Evolutionary conservation across 805 yeast genomes (phyloP).

Genomic region (Suhomyces canberraensis): DNA sequence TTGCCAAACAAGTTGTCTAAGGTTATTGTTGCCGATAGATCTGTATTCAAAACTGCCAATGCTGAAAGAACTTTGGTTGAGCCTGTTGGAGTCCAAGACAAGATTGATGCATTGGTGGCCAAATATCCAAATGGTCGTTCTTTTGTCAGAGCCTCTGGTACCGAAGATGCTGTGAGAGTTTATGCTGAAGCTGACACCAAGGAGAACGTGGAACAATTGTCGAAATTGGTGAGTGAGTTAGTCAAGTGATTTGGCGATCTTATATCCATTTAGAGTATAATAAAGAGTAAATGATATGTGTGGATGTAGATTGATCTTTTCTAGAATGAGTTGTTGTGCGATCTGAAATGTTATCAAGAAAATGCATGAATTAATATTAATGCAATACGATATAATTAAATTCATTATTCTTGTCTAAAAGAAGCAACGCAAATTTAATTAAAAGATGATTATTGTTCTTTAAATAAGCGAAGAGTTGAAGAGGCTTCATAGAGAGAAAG

Average conservation of each 20-base stretch:
- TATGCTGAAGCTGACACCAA: conserved; percentile 78
- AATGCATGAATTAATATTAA: too few relatives aligned
- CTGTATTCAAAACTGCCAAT: conserved; percentile 75
- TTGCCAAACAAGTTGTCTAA: conserved; percentile 83
- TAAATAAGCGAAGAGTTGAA: too few relatives aligned
- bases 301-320: too few relatives aligned
- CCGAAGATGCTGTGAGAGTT: conserved; percentile 95
- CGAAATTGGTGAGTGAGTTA: conserved; percentile 26
- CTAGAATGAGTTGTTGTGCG: too few relatives aligned
- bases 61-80: conserved; percentile 80
- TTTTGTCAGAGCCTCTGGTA: conserved; percentile 95
- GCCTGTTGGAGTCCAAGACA: conserved; percentile 73
- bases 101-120: conserved; percentile 64
- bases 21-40: conserved; percentile 79
- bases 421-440: too few relatives aligned
- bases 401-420: too few relatives aligned
- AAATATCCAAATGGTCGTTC: conserved; percentile 66
- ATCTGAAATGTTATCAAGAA: too few relatives aligned
- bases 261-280: too few relatives aligned
- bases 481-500: too few relatives aligned
- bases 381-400: too few relatives aligned
- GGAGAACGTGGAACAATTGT: conserved; percentile 28
- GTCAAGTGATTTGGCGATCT: conserved; percentile 11
- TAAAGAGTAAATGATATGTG: too few relatives aligned
- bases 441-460: too few relatives aligned